Evolutionary conservation across 2,329 filamentous ascomycete species (phyloP).

Genomic region (Penicillium psychrosexuale): DNA sequence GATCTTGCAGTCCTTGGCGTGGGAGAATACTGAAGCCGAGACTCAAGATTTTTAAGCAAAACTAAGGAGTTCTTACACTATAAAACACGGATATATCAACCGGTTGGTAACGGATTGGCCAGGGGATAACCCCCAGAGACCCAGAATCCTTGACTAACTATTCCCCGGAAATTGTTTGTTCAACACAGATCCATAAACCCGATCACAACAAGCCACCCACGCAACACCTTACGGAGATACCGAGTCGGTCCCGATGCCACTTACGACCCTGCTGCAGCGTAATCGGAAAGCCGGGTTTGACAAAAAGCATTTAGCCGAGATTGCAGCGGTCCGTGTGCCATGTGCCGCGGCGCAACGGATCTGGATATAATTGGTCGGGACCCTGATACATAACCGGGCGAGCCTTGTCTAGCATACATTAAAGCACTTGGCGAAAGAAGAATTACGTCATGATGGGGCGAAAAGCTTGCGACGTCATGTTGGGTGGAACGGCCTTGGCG

Average conservation of each 20-base stretch:
- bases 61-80: background rate
- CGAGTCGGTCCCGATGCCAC: background rate
- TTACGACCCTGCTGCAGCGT: background rate
- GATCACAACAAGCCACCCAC: background rate
- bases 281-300: background rate
- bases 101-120: background rate
- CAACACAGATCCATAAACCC: background rate
- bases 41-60: background rate
- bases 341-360: background rate
- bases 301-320: background rate
- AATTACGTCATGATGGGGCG: background rate
- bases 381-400: background rate
- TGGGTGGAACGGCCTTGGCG: background rate
- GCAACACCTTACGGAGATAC: background rate
- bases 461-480: background rate
- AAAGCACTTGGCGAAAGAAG: background rate
- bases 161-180: background rate
- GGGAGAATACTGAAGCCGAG: background rate
- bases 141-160: no score
- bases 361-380: slow-evolving; percentile 14
- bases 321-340: slow-evolving; percentile 1
- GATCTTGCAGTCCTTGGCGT: background rate
- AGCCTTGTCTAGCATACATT: background rate
- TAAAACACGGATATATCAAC: background rate
- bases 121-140: background rate